phyloP scores from a whole-genome alignment of 1,139 yeast species.

The Keqinozyma sinolaborantium region DNA sequence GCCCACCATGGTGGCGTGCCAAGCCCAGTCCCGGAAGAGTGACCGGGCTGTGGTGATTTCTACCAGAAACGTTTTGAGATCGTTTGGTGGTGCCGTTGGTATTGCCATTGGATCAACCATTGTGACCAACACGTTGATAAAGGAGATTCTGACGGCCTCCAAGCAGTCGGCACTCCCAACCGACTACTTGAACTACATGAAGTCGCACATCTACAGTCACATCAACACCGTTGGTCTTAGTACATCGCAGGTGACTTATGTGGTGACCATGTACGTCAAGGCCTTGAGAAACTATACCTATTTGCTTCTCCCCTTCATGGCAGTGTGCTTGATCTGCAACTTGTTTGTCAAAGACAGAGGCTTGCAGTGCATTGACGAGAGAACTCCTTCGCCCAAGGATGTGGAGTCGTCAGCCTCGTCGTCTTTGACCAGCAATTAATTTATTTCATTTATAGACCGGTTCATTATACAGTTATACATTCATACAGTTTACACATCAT shows the following conservation, averaged over 20 bases:
- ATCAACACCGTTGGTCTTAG: constrained; percentile 14
- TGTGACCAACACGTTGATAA: constrained; percentile 18
- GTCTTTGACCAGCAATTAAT: not conserved
- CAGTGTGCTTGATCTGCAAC: constrained; percentile 30
- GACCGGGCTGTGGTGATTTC: constrained; percentile 58
- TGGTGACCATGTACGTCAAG: constrained; percentile 27
- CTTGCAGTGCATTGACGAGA: constrained; percentile 34
- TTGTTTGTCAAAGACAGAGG: constrained; percentile 39
- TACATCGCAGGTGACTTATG: constrained; percentile 16
- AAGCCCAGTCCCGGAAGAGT: constrained; percentile 46
- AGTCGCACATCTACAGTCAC: constrained; percentile 14
- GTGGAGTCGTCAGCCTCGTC: constrained; percentile 7
- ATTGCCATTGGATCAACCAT: constrained; percentile 24
- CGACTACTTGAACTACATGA: constrained; percentile 14
- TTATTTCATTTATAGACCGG: constrained; percentile 5
- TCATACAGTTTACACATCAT: no score
- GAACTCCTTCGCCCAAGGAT: constrained; percentile 5
- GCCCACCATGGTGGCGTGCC: constrained; percentile 51
- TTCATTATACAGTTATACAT: constrained; percentile 6
- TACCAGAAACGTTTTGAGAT: constrained; percentile 49
- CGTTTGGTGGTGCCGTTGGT: constrained; percentile 51
- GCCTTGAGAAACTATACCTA: constrained; percentile 37
- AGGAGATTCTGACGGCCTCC: constrained; percentile 7
- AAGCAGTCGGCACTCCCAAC: constrained; percentile 7
- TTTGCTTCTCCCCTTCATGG: constrained; percentile 39